Evolutionary conservation across 1,284 basidiomycete species (phyloP), one percentile per base, ranked within the genome.

Genomic region (Stygiomarasmius scandens): DNA sequence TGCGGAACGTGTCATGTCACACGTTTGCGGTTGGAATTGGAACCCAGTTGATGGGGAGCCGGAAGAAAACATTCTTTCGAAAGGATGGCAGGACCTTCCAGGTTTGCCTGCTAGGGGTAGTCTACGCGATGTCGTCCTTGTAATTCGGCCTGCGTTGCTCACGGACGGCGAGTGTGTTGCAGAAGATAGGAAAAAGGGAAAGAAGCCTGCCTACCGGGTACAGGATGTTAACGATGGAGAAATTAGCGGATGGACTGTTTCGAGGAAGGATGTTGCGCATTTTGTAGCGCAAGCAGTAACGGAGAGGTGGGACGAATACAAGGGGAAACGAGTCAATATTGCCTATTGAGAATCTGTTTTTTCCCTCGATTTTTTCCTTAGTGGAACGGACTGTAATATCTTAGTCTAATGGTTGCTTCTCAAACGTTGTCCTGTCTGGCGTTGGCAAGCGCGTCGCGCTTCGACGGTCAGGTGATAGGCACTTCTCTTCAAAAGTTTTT

Each of bases 181-280:
- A 1, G 82, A 85, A 32, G 70, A 71, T 58, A 53, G n/a, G n/a
- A n/a, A n/a, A n/a, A n/a, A n/a, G n/a, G n/a, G n/a, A n/a, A 67
- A 55, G 9, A 69, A 63, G 20, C 61, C 61, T 38, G 59, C 64
- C 0, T 82, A 84, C n/a, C 45, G 47, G 38, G 55, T 52, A 19
- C 68, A 68, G 4, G 70, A 73, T n/a, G 38, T 41, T 6, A 41
- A 41, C 16, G 76, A 1, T 25, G 73, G 66, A 0, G 74, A 81
- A 19, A 27, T 82, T 0, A 61, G 66, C 0, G 71, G 76, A 1
- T 89, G 79, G 65, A 80, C 77, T n/a, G 69, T 90, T 9, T 86
- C 85, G 38, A 74, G 87, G 64, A 75, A 74, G 63, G 88, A 90
- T 66, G 79, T 85, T n/a, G n/a, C n/a, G n/a, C n/a, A n/a, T n/a